Base-by-base conservation (phyloP, 352 stramenopile species). In the Saprolegnia parasitica region DNA sequence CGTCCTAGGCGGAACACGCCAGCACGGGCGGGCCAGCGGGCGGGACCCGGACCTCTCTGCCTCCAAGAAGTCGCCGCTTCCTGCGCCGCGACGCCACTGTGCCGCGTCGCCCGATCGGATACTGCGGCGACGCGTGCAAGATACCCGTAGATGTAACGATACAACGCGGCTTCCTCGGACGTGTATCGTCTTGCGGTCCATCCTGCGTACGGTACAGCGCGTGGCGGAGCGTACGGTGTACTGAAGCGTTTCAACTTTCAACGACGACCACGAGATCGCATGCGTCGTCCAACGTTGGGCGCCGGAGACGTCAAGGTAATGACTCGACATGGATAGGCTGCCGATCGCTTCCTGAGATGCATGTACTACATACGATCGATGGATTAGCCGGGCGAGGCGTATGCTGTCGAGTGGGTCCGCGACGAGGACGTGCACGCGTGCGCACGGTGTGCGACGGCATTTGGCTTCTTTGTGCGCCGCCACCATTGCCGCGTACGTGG, bases 401-500 rank as follows among this genome's bases (percentile, higher is more conserved):
- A 67, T 15, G 11, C 15, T 39, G 45, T 67, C 5, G 6, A 20
- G 10, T 67, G 58, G 58, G 50, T 42, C 11, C 58, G 58, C 24
- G 50, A 67, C 58, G 58, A 67, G 54, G 58, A 54, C 37, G 58
- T 67, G 9, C 20, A 56, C 40, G 13, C 13, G 11, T 67, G 58
- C 40, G 54, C 54, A 39, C 35, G 56, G 8, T 67, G 58, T n/a
- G n/a, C 49, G 13, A 39, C 42, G 6, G 23, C 10, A 10, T 67
- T 67, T 24, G 26, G 37, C 5, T 18, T 67, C 58, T 67, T 67
- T 50, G 37, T 67, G 13, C 58, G 58, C 8, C 58, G 58, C 40
- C 58, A 67, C 45, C 58, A 67, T 21, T 67, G 58, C 58, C 58
- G 58, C 58, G 58, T 67, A 67, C 58, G 37, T 20, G 11, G 8